phyloP scores from a whole-genome alignment of 108 stramenopile species.

The Asterionellopsis glacialis region DNA sequence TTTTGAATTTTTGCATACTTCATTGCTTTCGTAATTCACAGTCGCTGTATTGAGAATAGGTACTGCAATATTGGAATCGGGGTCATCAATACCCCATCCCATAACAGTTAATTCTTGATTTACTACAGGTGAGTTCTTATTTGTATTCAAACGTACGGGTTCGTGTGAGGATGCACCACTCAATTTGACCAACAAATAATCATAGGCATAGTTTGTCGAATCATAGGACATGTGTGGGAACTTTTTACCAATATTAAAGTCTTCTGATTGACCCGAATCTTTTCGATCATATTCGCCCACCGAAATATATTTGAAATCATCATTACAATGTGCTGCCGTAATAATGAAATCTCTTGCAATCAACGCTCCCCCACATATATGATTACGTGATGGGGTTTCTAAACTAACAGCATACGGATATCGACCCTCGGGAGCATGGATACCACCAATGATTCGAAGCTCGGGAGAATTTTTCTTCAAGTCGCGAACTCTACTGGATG shows the following conservation, averaged over 20 bases:
- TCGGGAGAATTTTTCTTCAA: too few relatives aligned
- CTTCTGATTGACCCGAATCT: neutral
- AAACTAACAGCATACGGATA: slow-evolving; percentile 8
- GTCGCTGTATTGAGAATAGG: slow-evolving; percentile 5
- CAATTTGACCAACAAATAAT: slow-evolving; percentile 13
- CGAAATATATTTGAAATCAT: neutral
- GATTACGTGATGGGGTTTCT: too few relatives aligned
- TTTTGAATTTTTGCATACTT: neutral
- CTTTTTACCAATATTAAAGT: slow-evolving; percentile 1
- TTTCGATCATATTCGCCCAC: neutral
- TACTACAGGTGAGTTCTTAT: neutral
- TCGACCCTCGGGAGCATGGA: neutral
- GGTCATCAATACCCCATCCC: slow-evolving; percentile 15
- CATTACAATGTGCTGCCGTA: slow-evolving; percentile 16
- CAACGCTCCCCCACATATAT: neutral
- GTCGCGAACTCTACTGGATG: too few relatives aligned
- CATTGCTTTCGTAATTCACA: slow-evolving; percentile 8
- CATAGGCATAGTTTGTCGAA: slow-evolving; percentile 3
- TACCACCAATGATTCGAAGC: slow-evolving; percentile 7
- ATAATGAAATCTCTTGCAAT: slow-evolving; percentile 7
- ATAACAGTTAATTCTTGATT: slow-evolving; percentile 4
- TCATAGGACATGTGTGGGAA: slow-evolving; percentile 10
- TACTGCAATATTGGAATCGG: neutral
- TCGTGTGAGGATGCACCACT: neutral
- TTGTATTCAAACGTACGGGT: neutral